Evolutionary conservation across 2,329 filamentous ascomycete genomes (phyloP), one percentile per base, ranked within the genome.

Genomic region (Amesomyces nigricolor): DNA sequence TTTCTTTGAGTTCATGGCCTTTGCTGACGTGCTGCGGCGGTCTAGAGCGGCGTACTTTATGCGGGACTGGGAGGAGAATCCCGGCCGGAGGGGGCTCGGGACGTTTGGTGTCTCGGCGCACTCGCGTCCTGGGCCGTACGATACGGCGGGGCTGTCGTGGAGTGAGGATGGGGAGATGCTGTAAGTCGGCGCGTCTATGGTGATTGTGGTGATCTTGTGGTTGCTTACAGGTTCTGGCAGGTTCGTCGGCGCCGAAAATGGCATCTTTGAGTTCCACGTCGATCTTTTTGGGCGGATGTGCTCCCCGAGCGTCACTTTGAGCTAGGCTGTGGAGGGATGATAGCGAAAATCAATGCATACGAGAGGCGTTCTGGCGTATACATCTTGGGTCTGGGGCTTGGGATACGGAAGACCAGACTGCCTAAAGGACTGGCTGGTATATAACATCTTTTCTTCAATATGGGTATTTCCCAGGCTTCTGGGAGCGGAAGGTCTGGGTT

Each of bases 261-360:
- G 88, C 54, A 86, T 91, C 52, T 89, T 89, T 64, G 86, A 91
- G 70, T 82, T 89, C 63, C 79, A 78, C 35, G 77, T 91, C 61
- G 84, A 89, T 66, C 63, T 84, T 16, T 75, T 80, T 47, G 76
- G 73, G 54, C 77, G 88, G 57, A 87, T 83, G 68, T 71, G 78
- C 32, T 79, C 76, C 59, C 80, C 83, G 2, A 79, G 77, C 59
- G 57, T 62, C 14, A 58, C 48, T 16, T 46, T 60, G 38, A 53
- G 59, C 32, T 64, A 52, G 52, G 39, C 14, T 29, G 19, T 13
- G 14, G 14, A n/a, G 4, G 14, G 19, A 43, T 17, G 32, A 35
- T 30, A 10, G 22, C 11, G 38, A 7, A 45, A 39, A 16, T 50
- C 44, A 35, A 10, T 43, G 54, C 48, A 57, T 57, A 19, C 32